These are phyloP conservation scores for Wickerhamiella musiphila DNA, from an alignment of 805 yeast species.

Conservation along the genomic window DNA sequence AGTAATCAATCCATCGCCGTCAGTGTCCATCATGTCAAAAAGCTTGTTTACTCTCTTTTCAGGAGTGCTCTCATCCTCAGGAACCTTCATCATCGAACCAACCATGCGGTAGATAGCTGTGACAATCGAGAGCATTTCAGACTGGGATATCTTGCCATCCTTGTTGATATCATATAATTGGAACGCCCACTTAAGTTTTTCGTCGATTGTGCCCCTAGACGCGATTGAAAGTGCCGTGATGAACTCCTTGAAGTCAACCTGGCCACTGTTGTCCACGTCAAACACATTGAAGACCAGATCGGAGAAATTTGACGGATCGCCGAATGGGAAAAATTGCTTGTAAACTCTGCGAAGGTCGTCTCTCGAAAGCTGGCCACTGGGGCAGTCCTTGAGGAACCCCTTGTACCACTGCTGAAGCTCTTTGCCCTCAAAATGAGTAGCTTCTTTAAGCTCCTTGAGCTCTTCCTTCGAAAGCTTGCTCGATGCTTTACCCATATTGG, in stretches of 20 bases:
- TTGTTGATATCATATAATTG: slow-evolving; percentile 68
- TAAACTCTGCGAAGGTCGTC: slow-evolving; percentile 83
- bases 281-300: slow-evolving; percentile 76
- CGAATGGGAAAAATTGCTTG: slow-evolving; percentile 95
- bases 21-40: slow-evolving; percentile 56
- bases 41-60: slow-evolving; percentile 72
- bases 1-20: slow-evolving; percentile 50
- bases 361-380: slow-evolving; percentile 69
- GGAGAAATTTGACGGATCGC: slow-evolving; percentile 87
- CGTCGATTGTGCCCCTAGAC: slow-evolving; percentile 69
- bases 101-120: slow-evolving; percentile 85
- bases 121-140: slow-evolving; percentile 66
- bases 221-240: slow-evolving; percentile 76
- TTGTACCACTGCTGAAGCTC: slow-evolving; percentile 98
- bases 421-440: slow-evolving; percentile 81
- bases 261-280: slow-evolving; percentile 64
- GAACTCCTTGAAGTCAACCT: slow-evolving; percentile 82
- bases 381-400: slow-evolving; percentile 88
- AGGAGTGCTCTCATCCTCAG: slow-evolving; percentile 84
- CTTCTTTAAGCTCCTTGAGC: slow-evolving; percentile 57
- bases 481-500: slow-evolving; percentile 96
- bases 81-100: slow-evolving; percentile 79
- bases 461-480: slow-evolving; percentile 87
- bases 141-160: slow-evolving; percentile 57
- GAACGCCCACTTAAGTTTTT: slow-evolving; percentile 80